Conservation (phyloP, 257 asterid genomes). For the Solanum chaucha region DNA sequence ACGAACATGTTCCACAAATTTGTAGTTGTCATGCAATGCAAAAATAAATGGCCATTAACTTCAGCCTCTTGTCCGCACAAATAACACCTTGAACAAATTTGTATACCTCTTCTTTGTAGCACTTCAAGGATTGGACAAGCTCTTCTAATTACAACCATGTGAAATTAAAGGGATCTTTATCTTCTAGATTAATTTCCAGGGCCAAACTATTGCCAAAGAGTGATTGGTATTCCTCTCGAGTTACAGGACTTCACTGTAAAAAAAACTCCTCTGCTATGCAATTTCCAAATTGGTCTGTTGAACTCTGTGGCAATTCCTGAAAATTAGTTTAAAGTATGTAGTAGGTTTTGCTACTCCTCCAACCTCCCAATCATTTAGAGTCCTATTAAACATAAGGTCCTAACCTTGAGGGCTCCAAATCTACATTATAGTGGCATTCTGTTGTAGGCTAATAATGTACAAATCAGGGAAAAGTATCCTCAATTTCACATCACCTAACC, state of each 20-base stretch:
- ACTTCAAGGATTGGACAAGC: not conserved
- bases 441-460: not conserved
- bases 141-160: not conserved
- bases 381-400: not conserved
- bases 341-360: not conserved
- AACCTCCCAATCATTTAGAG: not conserved
- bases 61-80: not conserved
- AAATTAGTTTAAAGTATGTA: not conserved
- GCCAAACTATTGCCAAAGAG: not conserved
- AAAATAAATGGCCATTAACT: not conserved
- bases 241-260: not conserved
- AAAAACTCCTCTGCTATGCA: not conserved
- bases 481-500: not conserved
- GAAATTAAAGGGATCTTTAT: not conserved
- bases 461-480: not conserved
- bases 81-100: not conserved
- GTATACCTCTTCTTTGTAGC: not conserved
- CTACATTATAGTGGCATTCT: not conserved
- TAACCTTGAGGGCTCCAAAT: not conserved
- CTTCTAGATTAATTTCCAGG: not conserved
- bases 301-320: not conserved
- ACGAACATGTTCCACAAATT: not conserved
- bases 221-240: not conserved
- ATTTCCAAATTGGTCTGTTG: not conserved
- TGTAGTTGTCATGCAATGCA: not conserved